Evolutionary conservation across 1,139 yeast genomes (phyloP).

Genomic region (Lizanozyma gosingica): DNA sequence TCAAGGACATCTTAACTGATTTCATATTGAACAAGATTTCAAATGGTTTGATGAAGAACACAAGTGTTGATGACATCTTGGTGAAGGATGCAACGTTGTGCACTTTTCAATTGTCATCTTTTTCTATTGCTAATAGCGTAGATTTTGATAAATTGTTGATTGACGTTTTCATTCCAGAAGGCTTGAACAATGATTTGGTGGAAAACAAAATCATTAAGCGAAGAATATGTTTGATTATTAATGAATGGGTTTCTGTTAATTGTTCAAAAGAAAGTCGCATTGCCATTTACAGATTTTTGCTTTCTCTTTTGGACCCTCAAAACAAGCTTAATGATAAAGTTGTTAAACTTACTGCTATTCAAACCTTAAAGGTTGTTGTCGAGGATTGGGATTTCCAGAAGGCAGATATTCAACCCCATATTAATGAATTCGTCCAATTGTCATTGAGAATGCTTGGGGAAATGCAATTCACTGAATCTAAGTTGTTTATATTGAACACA

Average conservation of each 20-base stretch:
- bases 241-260: constrained; percentile 72
- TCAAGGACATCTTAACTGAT: constrained; percentile 52
- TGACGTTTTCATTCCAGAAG: constrained; percentile 62
- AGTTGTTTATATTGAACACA: constrained; percentile 59
- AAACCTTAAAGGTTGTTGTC: constrained; percentile 55
- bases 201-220: constrained; percentile 63
- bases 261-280: constrained; percentile 51
- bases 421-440: constrained; percentile 43
- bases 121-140: constrained; percentile 53
- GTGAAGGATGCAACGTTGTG: constrained; percentile 74
- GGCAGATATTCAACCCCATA: constrained; percentile 54
- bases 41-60: constrained; percentile 29
- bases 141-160: constrained; percentile 54
- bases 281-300: constrained; percentile 51
- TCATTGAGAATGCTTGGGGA: constrained; percentile 38
- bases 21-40: constrained; percentile 60
- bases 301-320: constrained; percentile 28
- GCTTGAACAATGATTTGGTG: constrained; percentile 25
- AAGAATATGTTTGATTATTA: constrained; percentile 64
- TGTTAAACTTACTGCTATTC: constrained; percentile 68
- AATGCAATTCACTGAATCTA: constrained; percentile 61
- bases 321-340: constrained; percentile 53
- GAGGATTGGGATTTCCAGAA: constrained; percentile 86
- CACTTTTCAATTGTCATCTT: constrained; percentile 71
- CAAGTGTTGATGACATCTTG: constrained; percentile 43